These are phyloP conservation scores for Nyctanthes arbortristis DNA, from an alignment of 257 asterid genomes.

Conservation along the genomic window DNA sequence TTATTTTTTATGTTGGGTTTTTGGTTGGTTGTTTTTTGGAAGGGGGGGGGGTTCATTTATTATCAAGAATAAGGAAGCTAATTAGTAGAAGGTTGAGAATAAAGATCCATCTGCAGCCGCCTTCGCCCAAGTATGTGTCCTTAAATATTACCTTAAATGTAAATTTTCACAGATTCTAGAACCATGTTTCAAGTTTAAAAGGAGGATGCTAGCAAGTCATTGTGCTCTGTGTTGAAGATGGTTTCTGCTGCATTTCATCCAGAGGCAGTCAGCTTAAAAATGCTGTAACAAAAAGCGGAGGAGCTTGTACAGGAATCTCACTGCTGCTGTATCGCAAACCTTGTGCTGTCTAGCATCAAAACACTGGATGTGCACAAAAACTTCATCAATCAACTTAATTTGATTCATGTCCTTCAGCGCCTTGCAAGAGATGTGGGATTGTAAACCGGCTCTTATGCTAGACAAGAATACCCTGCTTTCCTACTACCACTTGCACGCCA, in stretches of 20 bases:
- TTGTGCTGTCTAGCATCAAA: slow-evolving; percentile 87
- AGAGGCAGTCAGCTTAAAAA: slow-evolving; percentile 69
- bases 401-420: slow-evolving; percentile 95
- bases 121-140: no score
- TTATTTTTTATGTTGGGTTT: no score
- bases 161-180: slow-evolving; percentile 73
- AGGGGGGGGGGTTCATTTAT: no score
- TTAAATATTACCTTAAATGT: slow-evolving; percentile 7
- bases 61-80: no score
- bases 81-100: no score
- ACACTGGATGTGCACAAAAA: slow-evolving; percentile 89
- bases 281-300: slow-evolving; percentile 93
- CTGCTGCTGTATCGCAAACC: slow-evolving; percentile 90
- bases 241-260: slow-evolving; percentile 94
- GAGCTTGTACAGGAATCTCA: slow-evolving; percentile 97
- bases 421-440: slow-evolving; percentile 91
- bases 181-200: slow-evolving; percentile 97
- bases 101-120: no score
- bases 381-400: slow-evolving; percentile 74
- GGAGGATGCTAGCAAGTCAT: slow-evolving; percentile 98
- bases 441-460: slow-evolving; percentile 66
- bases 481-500: neutral
- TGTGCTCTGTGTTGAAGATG: slow-evolving; percentile 95
- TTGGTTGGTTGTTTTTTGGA: no score
- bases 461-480: slow-evolving; percentile 65